These are phyloP conservation scores for Pestalotiopsis sp. DNA, from an alignment of 2,329 filamentous ascomycete species.

Conservation along the genomic window DNA sequence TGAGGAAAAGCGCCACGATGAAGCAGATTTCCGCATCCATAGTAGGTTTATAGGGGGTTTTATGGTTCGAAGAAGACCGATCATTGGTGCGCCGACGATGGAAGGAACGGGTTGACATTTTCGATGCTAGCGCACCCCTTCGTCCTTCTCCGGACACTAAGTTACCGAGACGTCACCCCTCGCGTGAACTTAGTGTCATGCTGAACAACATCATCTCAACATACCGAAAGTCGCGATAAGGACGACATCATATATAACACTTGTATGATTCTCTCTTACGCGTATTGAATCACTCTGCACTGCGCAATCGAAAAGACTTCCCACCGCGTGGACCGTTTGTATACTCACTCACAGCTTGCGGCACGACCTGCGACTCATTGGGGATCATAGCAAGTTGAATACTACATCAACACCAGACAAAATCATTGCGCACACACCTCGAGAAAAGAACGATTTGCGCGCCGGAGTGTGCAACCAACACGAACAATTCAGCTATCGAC, in stretches of 20 bases:
- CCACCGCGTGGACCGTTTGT: no score
- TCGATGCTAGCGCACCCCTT: background rate
- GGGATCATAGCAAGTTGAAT: background rate
- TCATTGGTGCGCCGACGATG: background rate
- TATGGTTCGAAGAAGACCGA: background rate
- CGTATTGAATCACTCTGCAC: no score
- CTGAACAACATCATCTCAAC: background rate
- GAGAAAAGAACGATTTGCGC: background rate
- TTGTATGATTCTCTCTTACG: no score
- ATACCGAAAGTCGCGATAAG: no score
- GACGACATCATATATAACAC: no score
- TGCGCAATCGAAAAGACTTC: no score
- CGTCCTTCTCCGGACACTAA: background rate
- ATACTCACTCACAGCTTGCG: no score
- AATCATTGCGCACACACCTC: conserved; percentile 10
- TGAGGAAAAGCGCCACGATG: no score
- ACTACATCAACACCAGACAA: background rate
- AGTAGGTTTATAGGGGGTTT: no score
- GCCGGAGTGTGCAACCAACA: conserved; percentile 3
- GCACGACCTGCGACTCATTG: no score
- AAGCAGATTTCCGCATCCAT: no score
- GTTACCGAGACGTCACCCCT: background rate
- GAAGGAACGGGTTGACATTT: background rate
- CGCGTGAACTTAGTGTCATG: background rate
- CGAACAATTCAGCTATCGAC: background rate